Evolutionary conservation across 2,329 filamentous ascomycete genomes (phyloP).

Genomic region (Cladosporium sp.): DNA sequence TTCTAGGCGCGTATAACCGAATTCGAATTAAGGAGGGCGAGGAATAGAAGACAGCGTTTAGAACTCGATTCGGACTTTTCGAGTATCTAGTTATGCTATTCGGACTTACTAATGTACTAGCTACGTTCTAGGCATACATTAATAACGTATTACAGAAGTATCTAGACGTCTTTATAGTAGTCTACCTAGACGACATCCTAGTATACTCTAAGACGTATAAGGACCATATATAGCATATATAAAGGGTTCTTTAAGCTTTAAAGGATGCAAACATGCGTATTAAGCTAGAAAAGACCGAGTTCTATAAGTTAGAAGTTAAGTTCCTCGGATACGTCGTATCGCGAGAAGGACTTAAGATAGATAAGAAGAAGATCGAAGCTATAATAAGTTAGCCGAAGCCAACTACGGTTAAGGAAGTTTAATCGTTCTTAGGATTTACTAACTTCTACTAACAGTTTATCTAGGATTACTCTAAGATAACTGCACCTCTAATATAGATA

Average conservation of each 20-base stretch:
- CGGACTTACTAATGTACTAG: conserved; percentile 11
- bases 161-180: conserved; percentile 22
- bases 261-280: conserved; percentile 7
- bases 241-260: conserved; percentile 1
- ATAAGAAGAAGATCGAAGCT: conserved; percentile 4
- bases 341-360: conserved; percentile 22
- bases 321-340: conserved; percentile 25
- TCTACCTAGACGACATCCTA: conserved; percentile 25
- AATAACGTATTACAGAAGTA: conserved; percentile 23
- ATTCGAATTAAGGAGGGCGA: background rate
- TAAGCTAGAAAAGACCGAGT: conserved; percentile 25
- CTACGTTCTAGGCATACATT: conserved; percentile 11
- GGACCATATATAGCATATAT: conserved; percentile 5
- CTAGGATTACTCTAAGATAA: background rate
- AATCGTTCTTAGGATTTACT: background rate
- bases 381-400: background rate
- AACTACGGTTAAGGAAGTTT: background rate
- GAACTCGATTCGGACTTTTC: conserved; percentile 30
- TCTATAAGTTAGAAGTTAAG: conserved; percentile 27
- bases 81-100: conserved; percentile 34
- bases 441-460: conserved; percentile 1
- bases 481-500: background rate
- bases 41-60: conserved; percentile 23
- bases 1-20: background rate
- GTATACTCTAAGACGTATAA: conserved; percentile 18